A percentile compares a stretch with the other conserved stretches of the same genome.
phyloP scores from a whole-genome alignment of 768 basidiomycete species.

The Hemileccinum impolitum region DNA sequence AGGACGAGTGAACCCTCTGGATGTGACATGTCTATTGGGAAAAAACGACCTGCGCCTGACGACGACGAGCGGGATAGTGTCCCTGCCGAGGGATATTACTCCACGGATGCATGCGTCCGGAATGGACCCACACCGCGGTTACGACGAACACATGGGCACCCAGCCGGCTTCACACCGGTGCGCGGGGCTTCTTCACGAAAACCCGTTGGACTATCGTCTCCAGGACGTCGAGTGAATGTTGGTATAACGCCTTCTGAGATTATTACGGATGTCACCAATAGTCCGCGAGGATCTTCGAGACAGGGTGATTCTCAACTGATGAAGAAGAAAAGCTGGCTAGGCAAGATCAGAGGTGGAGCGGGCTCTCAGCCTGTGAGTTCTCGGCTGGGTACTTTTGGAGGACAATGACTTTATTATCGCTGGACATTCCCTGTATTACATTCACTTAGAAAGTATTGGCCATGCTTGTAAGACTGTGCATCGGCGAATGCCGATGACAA shows the following conservation, averaged over 20 bases:
- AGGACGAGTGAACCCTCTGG: slow-evolving; percentile 28
- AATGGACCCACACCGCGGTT: slow-evolving; percentile 55
- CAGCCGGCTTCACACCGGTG: slow-evolving; percentile 71
- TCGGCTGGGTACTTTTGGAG: slow-evolving; percentile 20
- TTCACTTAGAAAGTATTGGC: not conserved
- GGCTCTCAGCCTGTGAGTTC: slow-evolving; percentile 18
- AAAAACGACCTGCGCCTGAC: slow-evolving; percentile 74
- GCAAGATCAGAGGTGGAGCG: slow-evolving; percentile 55
- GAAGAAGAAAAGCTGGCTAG: slow-evolving; percentile 67
- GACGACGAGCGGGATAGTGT: slow-evolving; percentile 64
- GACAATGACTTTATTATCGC: slow-evolving; percentile 21
- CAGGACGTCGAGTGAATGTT: slow-evolving; percentile 44
- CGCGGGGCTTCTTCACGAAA: slow-evolving; percentile 46
- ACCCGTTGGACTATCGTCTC: slow-evolving; percentile 37
- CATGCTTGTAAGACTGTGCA: not conserved
- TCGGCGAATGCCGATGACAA: slow-evolving; percentile 16
- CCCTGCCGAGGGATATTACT: slow-evolving; percentile 64
- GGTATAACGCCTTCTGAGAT: slow-evolving; percentile 34
- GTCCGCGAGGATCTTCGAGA: slow-evolving; percentile 39
- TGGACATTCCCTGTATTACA: slow-evolving; percentile 19
- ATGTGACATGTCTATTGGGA: slow-evolving; percentile 45
- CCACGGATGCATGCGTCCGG: slow-evolving; percentile 33
- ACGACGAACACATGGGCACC: slow-evolving; percentile 53
- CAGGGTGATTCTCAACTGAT: slow-evolving; percentile 17
- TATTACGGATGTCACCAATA: slow-evolving; percentile 66